These are phyloP conservation scores for Ogataea chonburiensis DNA, from an alignment of 805 yeast genomes.

Conservation along the genomic window DNA sequence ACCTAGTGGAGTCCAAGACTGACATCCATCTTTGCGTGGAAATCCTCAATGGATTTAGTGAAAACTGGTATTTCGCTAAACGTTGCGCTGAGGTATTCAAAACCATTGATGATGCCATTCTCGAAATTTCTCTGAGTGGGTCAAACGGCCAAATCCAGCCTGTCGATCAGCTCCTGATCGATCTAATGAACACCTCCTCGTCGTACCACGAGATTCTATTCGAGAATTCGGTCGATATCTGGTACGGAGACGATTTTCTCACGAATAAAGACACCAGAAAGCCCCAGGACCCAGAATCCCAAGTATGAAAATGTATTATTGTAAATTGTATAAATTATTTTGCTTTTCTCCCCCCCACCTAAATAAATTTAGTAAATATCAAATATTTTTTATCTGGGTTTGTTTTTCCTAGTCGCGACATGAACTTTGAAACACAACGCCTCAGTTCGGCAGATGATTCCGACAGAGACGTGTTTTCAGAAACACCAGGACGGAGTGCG, in stretches of 20 bases:
- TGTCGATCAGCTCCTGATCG: constrained; percentile 40
- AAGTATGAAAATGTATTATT: background rate
- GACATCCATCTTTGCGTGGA: constrained; percentile 48
- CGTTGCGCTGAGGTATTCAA: constrained; percentile 45
- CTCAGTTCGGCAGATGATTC: constrained; percentile 10
- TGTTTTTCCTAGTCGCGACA: constrained; percentile 6
- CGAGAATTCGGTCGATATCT: constrained; percentile 45
- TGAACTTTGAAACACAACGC: constrained; percentile 3
- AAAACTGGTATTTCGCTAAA: constrained; percentile 46
- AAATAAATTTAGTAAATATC: background rate
- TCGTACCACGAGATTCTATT: constrained; percentile 45
- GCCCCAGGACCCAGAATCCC: too few relatives aligned
- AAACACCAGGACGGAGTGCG: constrained; percentile 7
- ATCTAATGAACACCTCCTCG: constrained; percentile 43
- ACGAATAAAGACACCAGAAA: too few relatives aligned
- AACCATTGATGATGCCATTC: constrained; percentile 42
- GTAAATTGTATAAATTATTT: background rate
- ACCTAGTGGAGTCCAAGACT: constrained; percentile 43
- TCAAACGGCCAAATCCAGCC: constrained; percentile 36
- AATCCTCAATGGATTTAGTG: constrained; percentile 44
- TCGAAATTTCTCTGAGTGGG: constrained; percentile 42
- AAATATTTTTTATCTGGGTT: constrained; percentile 1
- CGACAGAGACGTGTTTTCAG: constrained; percentile 14
- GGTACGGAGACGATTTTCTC: constrained; percentile 37
- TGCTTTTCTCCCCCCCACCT: background rate